Conservation (phyloP, 306 rosid species). For the Citrullus colocynthis region DNA sequence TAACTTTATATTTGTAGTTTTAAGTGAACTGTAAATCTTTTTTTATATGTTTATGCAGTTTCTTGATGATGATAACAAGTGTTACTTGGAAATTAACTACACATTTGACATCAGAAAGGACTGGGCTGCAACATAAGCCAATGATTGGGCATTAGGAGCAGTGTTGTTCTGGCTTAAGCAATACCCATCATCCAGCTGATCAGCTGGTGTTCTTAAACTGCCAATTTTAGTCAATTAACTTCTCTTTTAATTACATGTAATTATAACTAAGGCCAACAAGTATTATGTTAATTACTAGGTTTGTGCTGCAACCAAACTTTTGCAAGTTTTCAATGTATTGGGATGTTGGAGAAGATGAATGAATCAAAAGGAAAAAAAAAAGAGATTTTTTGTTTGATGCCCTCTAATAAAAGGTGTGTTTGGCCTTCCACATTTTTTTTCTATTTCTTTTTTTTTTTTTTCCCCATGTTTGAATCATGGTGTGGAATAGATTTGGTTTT, state of each 20-base stretch:
- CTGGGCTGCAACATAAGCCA: slow-evolving; percentile 23
- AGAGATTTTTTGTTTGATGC: background rate
- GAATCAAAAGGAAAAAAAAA: background rate
- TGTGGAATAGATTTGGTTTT: background rate
- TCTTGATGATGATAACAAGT: slow-evolving; percentile 42
- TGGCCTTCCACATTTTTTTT: background rate
- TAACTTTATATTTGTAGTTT: background rate
- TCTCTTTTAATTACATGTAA: background rate
- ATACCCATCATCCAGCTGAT: background rate
- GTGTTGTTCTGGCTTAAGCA: slow-evolving; percentile 5
- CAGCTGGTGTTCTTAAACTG: slow-evolving; percentile 12
- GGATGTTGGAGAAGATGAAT: background rate
- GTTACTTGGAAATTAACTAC: slow-evolving; percentile 45
- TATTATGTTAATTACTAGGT: slow-evolving; percentile 6
- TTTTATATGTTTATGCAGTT: slow-evolving; percentile 16
- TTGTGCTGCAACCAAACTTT: background rate
- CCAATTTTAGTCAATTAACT: slow-evolving; percentile 5
- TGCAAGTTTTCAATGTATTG: background rate
- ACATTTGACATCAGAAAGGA: slow-evolving; percentile 36
- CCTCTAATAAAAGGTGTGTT: background rate
- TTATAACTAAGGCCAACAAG: slow-evolving; percentile 3
- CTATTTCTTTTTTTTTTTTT: background rate
- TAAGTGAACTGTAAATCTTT: background rate
- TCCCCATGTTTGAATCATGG: background rate
- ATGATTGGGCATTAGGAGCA: background rate